Percentiles rank a stretch among this genome's conserved stretches.
Evolutionary conservation across 2,329 filamentous ascomycete genomes (phyloP).

Genomic region (Exophiala sideris): DNA sequence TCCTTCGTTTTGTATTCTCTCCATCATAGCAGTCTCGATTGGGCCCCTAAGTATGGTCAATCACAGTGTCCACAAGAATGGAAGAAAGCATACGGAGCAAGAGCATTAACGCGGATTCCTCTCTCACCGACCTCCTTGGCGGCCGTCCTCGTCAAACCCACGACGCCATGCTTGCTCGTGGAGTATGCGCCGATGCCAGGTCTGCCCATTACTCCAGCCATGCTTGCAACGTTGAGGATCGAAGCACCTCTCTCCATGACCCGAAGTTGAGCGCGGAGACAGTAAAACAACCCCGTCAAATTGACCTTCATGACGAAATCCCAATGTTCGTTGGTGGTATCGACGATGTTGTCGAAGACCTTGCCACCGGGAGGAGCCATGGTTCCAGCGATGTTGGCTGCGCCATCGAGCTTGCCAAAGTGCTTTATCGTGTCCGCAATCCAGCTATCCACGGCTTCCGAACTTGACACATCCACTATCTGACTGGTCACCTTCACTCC

Average conservation of each 20-base stretch:
- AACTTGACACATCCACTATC: conserved; percentile 20
- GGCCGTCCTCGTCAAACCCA: conserved; percentile 43
- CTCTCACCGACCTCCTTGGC: conserved; percentile 34
- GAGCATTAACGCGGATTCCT: conserved; percentile 38
- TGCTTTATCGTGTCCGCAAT: conserved; percentile 21
- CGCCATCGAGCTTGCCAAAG: conserved; percentile 25
- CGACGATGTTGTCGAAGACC: conserved; percentile 40
- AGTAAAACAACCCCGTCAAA: conserved; percentile 40
- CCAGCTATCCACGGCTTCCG: conserved; percentile 20
- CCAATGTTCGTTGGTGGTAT: conserved; percentile 42
- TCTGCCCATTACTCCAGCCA: conserved; percentile 36
- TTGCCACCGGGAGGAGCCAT: conserved; percentile 39
- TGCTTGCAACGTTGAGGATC: conserved; percentile 44
- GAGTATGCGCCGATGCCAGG: conserved; percentile 43
- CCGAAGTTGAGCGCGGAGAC: conserved; percentile 40
- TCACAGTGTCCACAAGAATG: background rate
- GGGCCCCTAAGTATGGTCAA: conserved; percentile 11
- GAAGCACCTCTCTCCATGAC: conserved; percentile 38
- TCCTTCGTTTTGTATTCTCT: conserved; percentile 6
- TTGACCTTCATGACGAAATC: conserved; percentile 42
- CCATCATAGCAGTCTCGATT: conserved; percentile 20
- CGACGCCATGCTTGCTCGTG: conserved; percentile 42
- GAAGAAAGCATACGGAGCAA: conserved; percentile 30
- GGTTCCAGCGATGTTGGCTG: conserved; percentile 27
- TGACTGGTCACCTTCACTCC: conserved; percentile 12